Base-by-base conservation (phyloP, 2,329 filamentous ascomycete genomes). In the Arachnomyces sp. region DNA sequence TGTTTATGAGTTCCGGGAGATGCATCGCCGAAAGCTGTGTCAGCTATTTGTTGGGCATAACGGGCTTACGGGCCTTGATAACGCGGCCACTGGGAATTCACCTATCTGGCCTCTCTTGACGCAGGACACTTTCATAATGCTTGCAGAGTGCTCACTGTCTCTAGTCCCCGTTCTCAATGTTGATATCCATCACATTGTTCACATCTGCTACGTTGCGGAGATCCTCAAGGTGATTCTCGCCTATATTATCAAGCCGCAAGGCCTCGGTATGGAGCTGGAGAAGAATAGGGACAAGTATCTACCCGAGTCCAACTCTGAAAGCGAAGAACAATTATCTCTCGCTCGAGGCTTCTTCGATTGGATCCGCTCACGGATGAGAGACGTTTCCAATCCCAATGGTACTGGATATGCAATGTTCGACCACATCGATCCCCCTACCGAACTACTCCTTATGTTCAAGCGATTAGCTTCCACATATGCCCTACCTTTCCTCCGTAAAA, bases 201-300 rank as follows among this genome's bases (percentile, higher is more conserved):
- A 83, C 29, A 69, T 96, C 34, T 95, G 88, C 64, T 95, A 94
- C 57, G 73, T 94, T 40, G 86, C 86, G 2, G 92, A 98, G 63
- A 79, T 98, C 42, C 79, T 93, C 44, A 93, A 94, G 64, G 80
- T 88, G 4, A 73, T 87, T 12, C 57, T 79, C 11, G 70, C 74
- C 6, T 77, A 76, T 54, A 62, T 66, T 29, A 50, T 65, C 15
- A 61, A 61, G 43, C 59, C 64, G 4, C 42, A 58, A 3, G 61
- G 55, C 0, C 44, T 66, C 35, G 60, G 59, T 43, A 56, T 59
- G 36, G 59, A 60, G 39, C 38, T 62, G 25, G 49, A 51, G 4
- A 47, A 50, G 8, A 50, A 59, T 17, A 54, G 51, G 12, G 56
- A 58, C 32, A 25, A 25, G 9, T 25, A 25, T 25, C 20, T 25